Base-by-base conservation (phyloP, 768 basidiomycete genomes). In the Lactarius evosmus region DNA sequence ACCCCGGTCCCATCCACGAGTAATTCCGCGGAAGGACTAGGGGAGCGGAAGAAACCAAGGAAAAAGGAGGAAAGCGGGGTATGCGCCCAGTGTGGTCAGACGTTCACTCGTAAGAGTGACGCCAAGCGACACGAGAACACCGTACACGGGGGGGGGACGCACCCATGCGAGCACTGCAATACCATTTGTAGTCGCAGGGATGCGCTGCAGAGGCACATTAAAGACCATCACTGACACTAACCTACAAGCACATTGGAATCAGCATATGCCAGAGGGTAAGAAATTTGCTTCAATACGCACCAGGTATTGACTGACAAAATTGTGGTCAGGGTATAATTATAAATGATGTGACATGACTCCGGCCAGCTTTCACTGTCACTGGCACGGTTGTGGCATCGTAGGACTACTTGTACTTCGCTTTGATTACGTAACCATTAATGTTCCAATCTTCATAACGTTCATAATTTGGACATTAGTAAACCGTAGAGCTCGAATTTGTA, bases 41-140 rank as follows among this genome's bases (percentile, higher is more conserved):
- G 6, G 22, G 34, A 29, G 22, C 41, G 25, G 14, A 60, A 25
- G 49, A 60, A 25, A 33, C 0, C 19, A 7, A 57, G 50, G 19
- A 61, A 41, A 33, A 65, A 34, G 49, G 64, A 65, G 32, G 64
- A 65, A 34, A 22, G 55, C 5, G 64, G 64, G 1, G 19, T 12
- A 5, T 65, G 64, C 38, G 32, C 44, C 14, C 7, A 30, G 50
- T 65, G 64, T 22, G 25, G 46, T 19, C 46, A 27, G 3, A 22
- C 4, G 32, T 65, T 65, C 60, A 52, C 32, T 14, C 64, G 64
- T 12, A 51, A 1, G 12, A 65, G 64, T 38, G 64, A 65, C 50
- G 38, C 33, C 40, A 56, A 14, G 55, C 64, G 64, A 51, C 64
- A 65, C 55, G 51, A 51, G 30, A 56, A 22, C 0, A 30, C 64